These are phyloP conservation scores for Boletellus ananiceps DNA, from an alignment of 768 basidiomycete genomes.

Conservation along the genomic window DNA sequence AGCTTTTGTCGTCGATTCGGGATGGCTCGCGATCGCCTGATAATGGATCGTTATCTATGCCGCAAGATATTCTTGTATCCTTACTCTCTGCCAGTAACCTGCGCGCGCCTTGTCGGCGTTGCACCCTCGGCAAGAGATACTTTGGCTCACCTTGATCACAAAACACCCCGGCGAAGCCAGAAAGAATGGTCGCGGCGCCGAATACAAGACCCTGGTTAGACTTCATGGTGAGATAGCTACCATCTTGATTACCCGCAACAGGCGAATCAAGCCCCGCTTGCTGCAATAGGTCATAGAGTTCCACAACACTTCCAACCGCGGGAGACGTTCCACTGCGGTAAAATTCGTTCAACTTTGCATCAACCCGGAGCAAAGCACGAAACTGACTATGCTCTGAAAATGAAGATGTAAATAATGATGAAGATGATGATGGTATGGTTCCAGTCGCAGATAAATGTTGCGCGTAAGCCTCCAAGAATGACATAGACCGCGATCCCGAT, in stretches of 20 bases:
- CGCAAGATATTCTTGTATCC: not conserved
- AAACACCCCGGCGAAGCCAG: slow-evolving; percentile 46
- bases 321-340: slow-evolving; percentile 34
- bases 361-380: not conserved
- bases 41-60: not conserved
- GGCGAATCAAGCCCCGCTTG: slow-evolving; percentile 43
- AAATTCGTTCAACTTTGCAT: not conserved
- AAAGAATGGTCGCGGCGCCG: slow-evolving; percentile 35
- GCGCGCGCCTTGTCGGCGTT: not conserved
- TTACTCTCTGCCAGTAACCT: slow-evolving; percentile 52
- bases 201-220: slow-evolving; percentile 44
- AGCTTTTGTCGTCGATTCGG: slow-evolving; percentile 47
- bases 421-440: slow-evolving; percentile 45
- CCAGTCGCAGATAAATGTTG: slow-evolving; percentile 44
- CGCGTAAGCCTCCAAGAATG: slow-evolving; percentile 39
- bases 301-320: slow-evolving; percentile 36
- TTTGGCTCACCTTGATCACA: slow-evolving; percentile 42
- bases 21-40: slow-evolving; percentile 49
- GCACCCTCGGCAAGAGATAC: not conserved
- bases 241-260: slow-evolving; percentile 44
- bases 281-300: slow-evolving; percentile 44
- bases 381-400: slow-evolving; percentile 32
- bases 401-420: slow-evolving; percentile 35
- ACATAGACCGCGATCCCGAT: slow-evolving; percentile 42
- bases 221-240: slow-evolving; percentile 56